phyloP scores from a whole-genome alignment of 1,284 basidiomycete species.

The Microbotryomycetes sp. region DNA sequence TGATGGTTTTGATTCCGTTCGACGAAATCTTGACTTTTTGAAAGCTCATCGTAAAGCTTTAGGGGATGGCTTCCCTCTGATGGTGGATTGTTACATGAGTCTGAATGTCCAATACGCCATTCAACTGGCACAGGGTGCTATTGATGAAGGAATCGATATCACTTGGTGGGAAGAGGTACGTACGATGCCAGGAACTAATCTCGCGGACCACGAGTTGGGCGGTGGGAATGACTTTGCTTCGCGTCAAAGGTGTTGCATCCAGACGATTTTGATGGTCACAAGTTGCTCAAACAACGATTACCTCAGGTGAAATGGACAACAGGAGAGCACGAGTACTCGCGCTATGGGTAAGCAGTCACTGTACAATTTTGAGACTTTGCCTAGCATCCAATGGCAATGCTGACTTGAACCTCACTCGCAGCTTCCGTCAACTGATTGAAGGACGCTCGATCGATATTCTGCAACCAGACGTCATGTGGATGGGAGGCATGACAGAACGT shows the following conservation, averaged over 20 bases:
- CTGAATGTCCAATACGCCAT: constrained; percentile 47
- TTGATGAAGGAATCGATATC: constrained; percentile 48
- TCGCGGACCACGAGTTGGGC: not conserved
- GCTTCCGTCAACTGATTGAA: constrained; percentile 53
- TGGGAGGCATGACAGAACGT: constrained; percentile 50
- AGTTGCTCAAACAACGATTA: constrained; percentile 46
- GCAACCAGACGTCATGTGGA: constrained; percentile 53
- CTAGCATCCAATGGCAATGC: no score
- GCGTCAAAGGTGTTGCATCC: constrained; percentile 44
- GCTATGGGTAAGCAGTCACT: not conserved
- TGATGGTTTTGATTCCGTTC: constrained; percentile 48
- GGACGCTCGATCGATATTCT: constrained; percentile 48
- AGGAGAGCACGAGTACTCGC: constrained; percentile 43
- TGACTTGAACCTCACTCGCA: constrained; percentile 50
- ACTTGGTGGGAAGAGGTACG: constrained; percentile 52
- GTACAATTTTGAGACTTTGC: not conserved
- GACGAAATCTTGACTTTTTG: constrained; percentile 50
- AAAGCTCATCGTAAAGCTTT: constrained; percentile 47
- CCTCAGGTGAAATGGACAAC: constrained; percentile 52
- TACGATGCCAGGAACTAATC: not conserved
- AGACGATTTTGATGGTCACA: constrained; percentile 49
- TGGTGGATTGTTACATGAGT: constrained; percentile 46
- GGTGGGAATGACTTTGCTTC: no score
- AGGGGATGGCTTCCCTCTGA: constrained; percentile 47
- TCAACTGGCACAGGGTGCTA: constrained; percentile 47